Conservation (phyloP, 2,329 filamentous ascomycete genomes). For the Elsinoe ampelina region DNA sequence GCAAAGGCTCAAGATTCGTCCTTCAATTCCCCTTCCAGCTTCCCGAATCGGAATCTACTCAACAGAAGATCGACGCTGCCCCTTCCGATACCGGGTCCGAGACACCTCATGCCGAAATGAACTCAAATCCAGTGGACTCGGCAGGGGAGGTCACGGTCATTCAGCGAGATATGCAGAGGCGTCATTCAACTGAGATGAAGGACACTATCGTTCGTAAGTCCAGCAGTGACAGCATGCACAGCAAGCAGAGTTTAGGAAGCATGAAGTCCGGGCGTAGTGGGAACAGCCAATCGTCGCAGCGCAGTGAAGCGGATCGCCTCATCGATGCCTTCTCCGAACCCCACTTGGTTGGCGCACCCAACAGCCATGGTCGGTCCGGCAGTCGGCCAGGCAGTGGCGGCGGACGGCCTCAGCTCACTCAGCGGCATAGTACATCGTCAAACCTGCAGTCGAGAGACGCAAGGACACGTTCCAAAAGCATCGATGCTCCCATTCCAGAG, state of each 20-base stretch:
- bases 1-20: constrained; percentile 73
- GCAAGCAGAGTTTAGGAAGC: constrained; percentile 40
- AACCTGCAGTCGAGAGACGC: constrained; percentile 2
- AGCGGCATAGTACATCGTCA: constrained; percentile 21
- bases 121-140: constrained; percentile 18
- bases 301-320: constrained; percentile 57
- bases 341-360: constrained; percentile 22
- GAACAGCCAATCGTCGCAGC: constrained; percentile 22
- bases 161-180: constrained; percentile 33
- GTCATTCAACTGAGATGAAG: constrained; percentile 15
- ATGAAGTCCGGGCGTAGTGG: constrained; percentile 30
- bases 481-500: constrained; percentile 17
- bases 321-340: constrained; percentile 64
- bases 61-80: constrained; percentile 15
- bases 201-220: constrained; percentile 23
- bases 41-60: constrained; percentile 33
- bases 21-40: constrained; percentile 68
- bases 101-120: constrained; percentile 20
- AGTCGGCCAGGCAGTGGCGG: constrained; percentile 18
- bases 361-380: constrained; percentile 17
- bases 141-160: constrained; percentile 55
- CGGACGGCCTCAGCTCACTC: constrained; percentile 21
- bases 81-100: constrained; percentile 19
- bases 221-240: constrained; percentile 34
- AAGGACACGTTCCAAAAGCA: constrained; percentile 16